These are phyloP conservation scores for Glutinoglossum americanum DNA, from an alignment of 495 filamentous ascomycete species.

Conservation along the genomic window DNA sequence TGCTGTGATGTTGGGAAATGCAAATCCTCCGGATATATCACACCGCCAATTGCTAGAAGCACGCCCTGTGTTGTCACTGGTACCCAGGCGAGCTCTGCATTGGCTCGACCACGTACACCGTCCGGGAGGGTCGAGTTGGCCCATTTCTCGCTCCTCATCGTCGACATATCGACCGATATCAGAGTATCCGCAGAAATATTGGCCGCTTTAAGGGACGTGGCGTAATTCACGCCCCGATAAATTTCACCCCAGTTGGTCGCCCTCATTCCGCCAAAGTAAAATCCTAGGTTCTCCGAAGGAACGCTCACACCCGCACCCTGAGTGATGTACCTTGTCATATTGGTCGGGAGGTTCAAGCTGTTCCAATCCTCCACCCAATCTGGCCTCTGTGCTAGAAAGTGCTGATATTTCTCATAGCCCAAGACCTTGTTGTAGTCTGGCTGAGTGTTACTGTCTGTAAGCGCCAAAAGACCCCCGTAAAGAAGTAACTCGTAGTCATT, in stretches of 20 bases:
- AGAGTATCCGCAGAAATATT: constrained; percentile 23
- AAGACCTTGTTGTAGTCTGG: constrained; percentile 21
- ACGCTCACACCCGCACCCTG: constrained; percentile 40
- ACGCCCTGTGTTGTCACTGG: constrained; percentile 41
- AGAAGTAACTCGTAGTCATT: constrained; percentile 38
- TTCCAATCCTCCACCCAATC: constrained; percentile 23
- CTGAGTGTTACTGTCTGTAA: constrained; percentile 7
- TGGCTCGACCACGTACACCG: constrained; percentile 30
- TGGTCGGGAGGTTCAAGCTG: constrained; percentile 16
- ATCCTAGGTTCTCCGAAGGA: constrained; percentile 51
- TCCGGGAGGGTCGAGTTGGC: constrained; percentile 30
- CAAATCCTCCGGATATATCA: constrained; percentile 27
- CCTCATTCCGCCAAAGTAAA: constrained; percentile 46
- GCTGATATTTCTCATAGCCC: constrained; percentile 28
- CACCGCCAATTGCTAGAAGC: constrained; percentile 47
- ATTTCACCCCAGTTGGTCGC: constrained; percentile 12
- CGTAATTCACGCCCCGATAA: no score
- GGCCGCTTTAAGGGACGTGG: neutral
- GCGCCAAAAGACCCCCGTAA: constrained; percentile 7
- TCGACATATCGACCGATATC: constrained; percentile 37
- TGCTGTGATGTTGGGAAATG: constrained; percentile 15
- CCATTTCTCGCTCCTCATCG: constrained; percentile 28
- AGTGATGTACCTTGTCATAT: constrained; percentile 39
- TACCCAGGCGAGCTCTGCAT: constrained; percentile 47
- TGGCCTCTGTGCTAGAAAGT: constrained; percentile 19